Evolutionary conservation across 805 yeast genomes (phyloP), one percentile per base, ranked within the genome.

Genomic region (Candida taoyuanica): DNA sequence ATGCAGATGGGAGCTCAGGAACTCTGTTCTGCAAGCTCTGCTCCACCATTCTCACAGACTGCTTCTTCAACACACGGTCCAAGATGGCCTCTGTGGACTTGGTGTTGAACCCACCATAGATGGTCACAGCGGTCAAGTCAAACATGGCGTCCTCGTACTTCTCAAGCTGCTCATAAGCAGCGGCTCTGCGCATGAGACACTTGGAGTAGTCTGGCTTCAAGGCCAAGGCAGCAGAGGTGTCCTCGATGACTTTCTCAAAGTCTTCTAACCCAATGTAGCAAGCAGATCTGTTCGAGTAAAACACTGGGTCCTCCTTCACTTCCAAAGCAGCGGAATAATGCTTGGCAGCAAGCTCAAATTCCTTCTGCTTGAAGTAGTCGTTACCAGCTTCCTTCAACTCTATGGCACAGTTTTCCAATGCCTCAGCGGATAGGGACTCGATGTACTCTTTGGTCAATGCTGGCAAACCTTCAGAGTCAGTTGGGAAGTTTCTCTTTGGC

Each of bases 261-360:
- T 88, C 76, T 47, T 79, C 76, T 49, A 85, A 68, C 7, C 94
- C 86, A 36, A 89, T 84, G 65, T 85, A 85, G 65, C 96, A 91
- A 14, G 98, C 98, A 20, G 98, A 88, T 65, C 97, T 80, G 71
- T 93, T 93, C 45, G 97, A 87, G 67, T 81, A 91, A 67, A 75
- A 93, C 25, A 89, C 84, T 5, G 97, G 88, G 63, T 93, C 97
- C 50, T 71, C 64, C 58, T 82, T 81, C 56, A 86, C 70, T 38
- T 70, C 59, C 50, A 93, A 69, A 9, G 98, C 98, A 40, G 74
- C 76, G 30, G 85, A 62, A 68, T 93, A 93, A 62, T 72, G 81
- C 31, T 74, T 76, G 53, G 88, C 76, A 31, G 98, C 98, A n/a
- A 72, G 71, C 38, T 76, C 72, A 56, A 71, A 85, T 37, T 82